Base-by-base conservation (phyloP, 1,284 basidiomycete genomes). In the Ganoderma resinaceum region DNA sequence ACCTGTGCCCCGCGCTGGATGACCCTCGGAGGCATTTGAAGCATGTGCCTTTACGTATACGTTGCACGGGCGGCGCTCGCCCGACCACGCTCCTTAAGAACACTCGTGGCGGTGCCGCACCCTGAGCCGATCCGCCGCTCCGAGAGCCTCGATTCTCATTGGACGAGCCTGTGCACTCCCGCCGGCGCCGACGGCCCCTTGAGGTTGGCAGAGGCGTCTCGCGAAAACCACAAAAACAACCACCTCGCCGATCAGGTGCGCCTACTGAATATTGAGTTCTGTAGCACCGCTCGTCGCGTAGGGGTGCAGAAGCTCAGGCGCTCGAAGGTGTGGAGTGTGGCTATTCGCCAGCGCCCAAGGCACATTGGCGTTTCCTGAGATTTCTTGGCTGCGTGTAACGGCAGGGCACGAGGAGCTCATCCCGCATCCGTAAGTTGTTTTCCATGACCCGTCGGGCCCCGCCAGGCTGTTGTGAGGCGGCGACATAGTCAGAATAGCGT, bases 61-160 rank as follows among this genome's bases (percentile, higher is more conserved):
- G 66, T 62, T 66, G 52, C 60, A 49, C 12, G 38, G 46, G 23
- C 23, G 46, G 26, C 37, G 20, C 42, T 12, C 65, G 12, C 18
- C 63, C 65, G 12, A 16, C 63, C 62, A 65, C 14, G 63, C 63
- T 58, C 66, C 57, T 65, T 62, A 65, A 71, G 58, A 70, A 67
- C 66, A 46, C 42, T 55, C 66, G 70, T 72, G 70, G 70, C 70
- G 62, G 68, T 72, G 70, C 65, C 31, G 26, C 38, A 38, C 58
- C 18, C 23, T 40, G 58, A 40, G 20, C 58, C 40, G 37, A 60
- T 38, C 58, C 38, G n/a, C 11, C 38, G 46, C 55, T 35, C 35
- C 33, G 55, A 38, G 2, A 37, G 58, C 33, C 20, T 23, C 35
- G 57, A 63, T 63, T 35, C 29, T 37, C 23, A 59, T 37, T 40